Percentiles rank a stretch among this genome's conserved stretches.
phyloP scores from a whole-genome alignment of 2,329 filamentous ascomycete genomes.

The Monosporascus ibericus region DNA sequence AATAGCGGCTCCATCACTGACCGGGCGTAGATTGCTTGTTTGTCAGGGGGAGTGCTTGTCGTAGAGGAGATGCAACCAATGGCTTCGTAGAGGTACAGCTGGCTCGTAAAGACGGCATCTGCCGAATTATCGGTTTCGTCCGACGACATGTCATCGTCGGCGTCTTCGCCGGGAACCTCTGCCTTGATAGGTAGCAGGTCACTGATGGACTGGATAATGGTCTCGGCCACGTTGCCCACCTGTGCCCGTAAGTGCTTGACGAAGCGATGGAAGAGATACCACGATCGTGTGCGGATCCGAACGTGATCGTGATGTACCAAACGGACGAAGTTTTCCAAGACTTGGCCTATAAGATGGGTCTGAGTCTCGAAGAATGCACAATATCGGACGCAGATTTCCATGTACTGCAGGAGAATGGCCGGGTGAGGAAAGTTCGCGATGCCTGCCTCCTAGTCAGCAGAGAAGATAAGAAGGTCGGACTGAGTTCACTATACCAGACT shows the following conservation, averaged over 20 bases:
- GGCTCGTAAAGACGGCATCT: slow-evolving; percentile 85
- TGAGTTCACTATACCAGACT: slow-evolving; percentile 63
- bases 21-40: slow-evolving; percentile 80
- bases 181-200: slow-evolving; percentile 89
- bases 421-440: slow-evolving; percentile 84
- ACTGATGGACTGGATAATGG: slow-evolving; percentile 81
- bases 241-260: slow-evolving; percentile 81
- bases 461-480: slow-evolving; percentile 1
- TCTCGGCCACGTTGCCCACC: slow-evolving; percentile 84
- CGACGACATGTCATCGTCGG: slow-evolving; percentile 90
- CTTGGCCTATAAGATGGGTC: slow-evolving; percentile 71
- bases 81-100: slow-evolving; percentile 90
- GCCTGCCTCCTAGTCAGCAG: slow-evolving; percentile 42
- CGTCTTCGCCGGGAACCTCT: slow-evolving; percentile 71
- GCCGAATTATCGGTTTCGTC: slow-evolving; percentile 85
- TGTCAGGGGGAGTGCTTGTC: slow-evolving; percentile 66
- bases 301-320: slow-evolving; percentile 84
- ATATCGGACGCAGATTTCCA: slow-evolving; percentile 97
- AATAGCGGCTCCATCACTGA: slow-evolving; percentile 88
- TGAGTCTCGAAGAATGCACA: slow-evolving; percentile 87
- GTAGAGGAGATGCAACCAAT: slow-evolving; percentile 90
- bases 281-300: slow-evolving; percentile 83
- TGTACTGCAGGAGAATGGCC: slow-evolving; percentile 89
- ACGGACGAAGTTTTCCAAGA: slow-evolving; percentile 85
- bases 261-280: slow-evolving; percentile 93